Evolutionary conservation across 495 filamentous ascomycete species (phyloP), one percentile per base, ranked within the genome.

Genomic region (Pseudevernia furfuracea): DNA sequence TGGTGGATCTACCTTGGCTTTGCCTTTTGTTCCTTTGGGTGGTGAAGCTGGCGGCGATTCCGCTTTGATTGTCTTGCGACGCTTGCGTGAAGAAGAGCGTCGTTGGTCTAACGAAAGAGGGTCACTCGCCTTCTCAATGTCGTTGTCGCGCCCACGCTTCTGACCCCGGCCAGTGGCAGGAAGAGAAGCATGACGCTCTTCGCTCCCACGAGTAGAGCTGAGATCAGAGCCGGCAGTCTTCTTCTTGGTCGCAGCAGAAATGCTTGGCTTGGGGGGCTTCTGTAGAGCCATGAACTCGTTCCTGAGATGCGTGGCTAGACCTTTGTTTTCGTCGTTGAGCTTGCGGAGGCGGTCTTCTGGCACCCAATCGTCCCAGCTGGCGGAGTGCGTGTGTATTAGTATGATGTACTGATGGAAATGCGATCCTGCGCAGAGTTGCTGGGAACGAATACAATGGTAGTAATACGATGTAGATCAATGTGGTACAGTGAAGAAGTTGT

Each of bases 291-390:
- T 78, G 52, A 32, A 34, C 70, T 88, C 84, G 28, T 79, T 77
- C 61, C 84, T 80, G 0, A 91, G 80, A 69, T 85, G 82, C 49
- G 76, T 72, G n/a, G 91, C 91, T 11, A 96, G 82, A 67, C 91
- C 89, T 71, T 88, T 87, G 74, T 97, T 97, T 77, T 97, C 94
- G 44, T 96, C 91, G 43, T 86, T 96, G 75, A 90, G 87, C 79
- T 97, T 97, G 63, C 93, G 87, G 19, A 98, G 86, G 61, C 94
- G 91, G 74, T 97, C 94, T 74, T 93, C 86, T 12, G 90, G 86
- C 46, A 97, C 94, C 92, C 93, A 97, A 80, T 98, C 94, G 78
- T 98, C 94, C 94, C 94, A 98, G 55, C 89, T 90, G 48, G 28
- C 46, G 48, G 36, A 53, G 60, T 36, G 38, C 25, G 44, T 49